These are phyloP conservation scores for Exophiala dermatitidis DNA, from an alignment of 2,329 filamentous ascomycete genomes.

Conservation along the genomic window DNA sequence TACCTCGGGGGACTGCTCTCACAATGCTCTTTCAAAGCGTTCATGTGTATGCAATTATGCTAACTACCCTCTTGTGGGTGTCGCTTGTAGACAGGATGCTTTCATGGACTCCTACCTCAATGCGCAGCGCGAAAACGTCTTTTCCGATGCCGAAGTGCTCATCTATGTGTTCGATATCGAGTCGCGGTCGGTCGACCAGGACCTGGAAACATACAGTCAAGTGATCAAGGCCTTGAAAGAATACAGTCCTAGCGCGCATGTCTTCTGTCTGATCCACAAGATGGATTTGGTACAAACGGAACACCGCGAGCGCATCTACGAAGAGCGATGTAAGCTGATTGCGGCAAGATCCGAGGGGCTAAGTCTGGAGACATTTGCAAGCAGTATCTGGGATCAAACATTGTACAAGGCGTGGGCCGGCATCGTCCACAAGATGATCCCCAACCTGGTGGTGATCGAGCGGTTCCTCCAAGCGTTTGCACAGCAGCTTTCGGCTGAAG, in stretches of 20 bases:
- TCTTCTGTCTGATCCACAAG: constrained; percentile 97
- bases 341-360: constrained; percentile 66
- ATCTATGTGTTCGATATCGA: constrained; percentile 99
- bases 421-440: constrained; percentile 97
- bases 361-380: constrained; percentile 80
- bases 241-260: constrained; percentile 70
- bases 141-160: constrained; percentile 74
- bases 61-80: neutral
- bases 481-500: constrained; percentile 80
- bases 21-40: neutral
- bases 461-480: constrained; percentile 75
- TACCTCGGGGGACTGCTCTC: neutral
- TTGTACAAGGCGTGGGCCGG: constrained; percentile 97
- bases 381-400: constrained; percentile 97
- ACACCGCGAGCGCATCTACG: constrained; percentile 72
- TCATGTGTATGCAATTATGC: neutral
- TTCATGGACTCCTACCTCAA: constrained; percentile 99
- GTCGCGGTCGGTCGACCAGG: constrained; percentile 85
- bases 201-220: constrained; percentile 83
- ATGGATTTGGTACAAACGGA: constrained; percentile 89
- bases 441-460: constrained; percentile 83
- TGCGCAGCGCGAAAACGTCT: constrained; percentile 91
- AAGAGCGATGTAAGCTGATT: constrained; percentile 72
- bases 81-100: constrained; percentile 67
- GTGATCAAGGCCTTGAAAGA: constrained; percentile 85